Evolutionary conservation across 306 rosid genomes (phyloP), one percentile per base, ranked within the genome.

Genomic region (Lathyrus aphaca): DNA sequence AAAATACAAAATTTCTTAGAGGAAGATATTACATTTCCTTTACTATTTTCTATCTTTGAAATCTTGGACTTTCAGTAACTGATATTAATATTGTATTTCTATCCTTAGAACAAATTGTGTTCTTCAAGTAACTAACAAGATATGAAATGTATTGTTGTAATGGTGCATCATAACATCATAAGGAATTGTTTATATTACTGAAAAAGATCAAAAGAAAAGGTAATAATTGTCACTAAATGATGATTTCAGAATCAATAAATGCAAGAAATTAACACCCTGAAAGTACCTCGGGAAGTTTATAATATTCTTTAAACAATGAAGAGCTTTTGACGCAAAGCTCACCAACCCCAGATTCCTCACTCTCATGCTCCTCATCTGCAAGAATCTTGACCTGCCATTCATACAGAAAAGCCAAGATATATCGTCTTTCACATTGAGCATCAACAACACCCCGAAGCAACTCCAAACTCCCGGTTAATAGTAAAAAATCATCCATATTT

Each of bases 221-320:
- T 19, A 60, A 29, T 15, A 53, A 2, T 38, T 48, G 45, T 62
- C 21, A 38, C 46, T 54, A 62, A 46, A 27, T 39, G 51, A 25
- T 66, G 35, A 30, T 55, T 68, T 73, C 19, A 49, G 44, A 77
- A 64, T 35, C 13, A 35, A 44, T 21, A 23, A 68, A 74, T 69
- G 21, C 39, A 57, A 66, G 57, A 73, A 66, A 9, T 25, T 61
- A 74, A 48, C 50, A 71, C 63, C 70, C 54, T 66, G 49, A 69
- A 71, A 64, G 66, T 84, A 87, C 97, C 99, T 94, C 80, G 1
- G 97, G 91, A 83, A 83, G 97, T 73, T 89, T 89, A 91, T 91
- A 94, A 72, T 91, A 91, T 81, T 89, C 92, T 80, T 75, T 91
- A 66, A 94, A 94, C 80, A 79, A 77, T 0, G 95, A 89, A 78